phyloP scores from a whole-genome alignment of 805 yeast genomes.

The Wickerhamomyces sydowiorum region DNA sequence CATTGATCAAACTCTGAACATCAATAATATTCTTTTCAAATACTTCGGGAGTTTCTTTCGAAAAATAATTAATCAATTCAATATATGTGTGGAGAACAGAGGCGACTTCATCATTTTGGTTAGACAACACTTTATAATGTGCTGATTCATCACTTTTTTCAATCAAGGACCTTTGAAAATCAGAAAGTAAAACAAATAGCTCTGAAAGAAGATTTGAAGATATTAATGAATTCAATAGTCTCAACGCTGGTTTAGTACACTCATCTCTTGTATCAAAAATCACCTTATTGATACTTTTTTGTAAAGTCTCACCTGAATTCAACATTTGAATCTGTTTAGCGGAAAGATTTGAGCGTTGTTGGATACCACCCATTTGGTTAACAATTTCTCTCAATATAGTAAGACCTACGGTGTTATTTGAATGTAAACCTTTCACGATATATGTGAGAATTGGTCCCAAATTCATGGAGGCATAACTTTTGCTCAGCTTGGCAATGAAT shows the following conservation, averaged over 20 bases:
- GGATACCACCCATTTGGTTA: conserved; percentile 73
- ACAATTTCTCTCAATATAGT: conserved; percentile 64
- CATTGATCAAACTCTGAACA: conserved; percentile 32
- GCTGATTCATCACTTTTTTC: conserved; percentile 27
- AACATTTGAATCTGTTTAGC: conserved; percentile 57
- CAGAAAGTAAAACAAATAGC: conserved; percentile 57
- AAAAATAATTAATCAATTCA: conserved; percentile 51
- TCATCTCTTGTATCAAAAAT: conserved; percentile 47
- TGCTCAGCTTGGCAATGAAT: conserved; percentile 70
- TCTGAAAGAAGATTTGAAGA: conserved; percentile 48
- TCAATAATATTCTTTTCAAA: conserved; percentile 34
- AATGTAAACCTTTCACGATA: conserved; percentile 57
- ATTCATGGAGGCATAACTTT: conserved; percentile 48
- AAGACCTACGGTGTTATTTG: conserved; percentile 52
- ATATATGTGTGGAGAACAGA: conserved; percentile 61
- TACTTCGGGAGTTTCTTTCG: conserved; percentile 24
- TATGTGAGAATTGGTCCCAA: conserved; percentile 55
- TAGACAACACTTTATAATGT: conserved; percentile 67
- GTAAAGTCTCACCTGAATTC: conserved; percentile 58
- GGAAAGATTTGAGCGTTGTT: conserved; percentile 61
- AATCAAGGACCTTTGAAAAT: conserved; percentile 35
- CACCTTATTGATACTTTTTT: conserved; percentile 45
- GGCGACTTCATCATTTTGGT: conserved; percentile 65
- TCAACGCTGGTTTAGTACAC: conserved; percentile 39
- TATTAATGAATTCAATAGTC: conserved; percentile 41